phyloP scores from a whole-genome alignment of 371 early-diverging fungal genomes.

The Coemansia sp. region DNA sequence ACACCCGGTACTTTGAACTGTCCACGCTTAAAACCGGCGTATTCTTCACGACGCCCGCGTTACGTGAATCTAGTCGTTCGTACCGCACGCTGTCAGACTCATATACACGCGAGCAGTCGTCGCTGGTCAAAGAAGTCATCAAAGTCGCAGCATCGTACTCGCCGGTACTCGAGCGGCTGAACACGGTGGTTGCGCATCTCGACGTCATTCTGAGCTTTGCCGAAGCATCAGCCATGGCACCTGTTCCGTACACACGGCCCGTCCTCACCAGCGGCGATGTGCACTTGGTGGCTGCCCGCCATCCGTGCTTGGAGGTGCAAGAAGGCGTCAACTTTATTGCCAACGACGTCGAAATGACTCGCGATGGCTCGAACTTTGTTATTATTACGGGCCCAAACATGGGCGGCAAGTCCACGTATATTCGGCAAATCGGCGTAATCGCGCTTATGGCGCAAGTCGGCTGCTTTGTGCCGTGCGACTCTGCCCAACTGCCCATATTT shows the following conservation, averaged over 20 bases:
- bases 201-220: constrained; percentile 88
- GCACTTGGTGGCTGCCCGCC: constrained; percentile 69
- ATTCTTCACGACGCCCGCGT: constrained; percentile 72
- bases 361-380: constrained; percentile 66
- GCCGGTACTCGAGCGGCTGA: constrained; percentile 74
- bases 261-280: constrained; percentile 64
- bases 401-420: constrained; percentile 95
- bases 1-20: constrained; percentile 75
- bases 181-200: constrained; percentile 73
- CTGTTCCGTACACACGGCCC: constrained; percentile 82
- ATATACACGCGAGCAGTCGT: constrained; percentile 70
- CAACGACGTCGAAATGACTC: constrained; percentile 77
- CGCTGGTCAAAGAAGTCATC: constrained; percentile 82
- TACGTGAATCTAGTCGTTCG: constrained; percentile 61
- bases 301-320: constrained; percentile 94
- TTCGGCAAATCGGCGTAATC: constrained; percentile 84
- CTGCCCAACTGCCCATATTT: constrained; percentile 78
- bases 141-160: constrained; percentile 80
- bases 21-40: constrained; percentile 89
- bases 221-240: constrained; percentile 79
- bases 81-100: constrained; percentile 56
- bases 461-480: constrained; percentile 92
- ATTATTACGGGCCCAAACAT: constrained; percentile 95
- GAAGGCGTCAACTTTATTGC: constrained; percentile 90
- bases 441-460: constrained; percentile 97